These are phyloP conservation scores for Pseudogymnoascus sp. DNA, from an alignment of 2,329 filamentous ascomycete species.

Conservation along the genomic window DNA sequence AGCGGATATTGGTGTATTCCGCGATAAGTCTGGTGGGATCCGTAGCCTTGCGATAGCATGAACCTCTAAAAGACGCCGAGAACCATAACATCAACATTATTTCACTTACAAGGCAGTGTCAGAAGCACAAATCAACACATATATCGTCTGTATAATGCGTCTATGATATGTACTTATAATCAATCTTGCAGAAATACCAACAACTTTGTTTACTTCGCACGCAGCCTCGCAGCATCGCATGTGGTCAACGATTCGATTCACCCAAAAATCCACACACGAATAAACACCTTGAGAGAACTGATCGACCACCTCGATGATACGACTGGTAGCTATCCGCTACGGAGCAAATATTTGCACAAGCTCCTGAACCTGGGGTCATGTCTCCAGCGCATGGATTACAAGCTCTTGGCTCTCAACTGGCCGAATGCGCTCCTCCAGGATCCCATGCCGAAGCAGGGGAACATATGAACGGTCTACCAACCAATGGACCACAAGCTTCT, in stretches of 20 bases:
- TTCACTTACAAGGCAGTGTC: not conserved
- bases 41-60: not conserved
- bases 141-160: not conserved
- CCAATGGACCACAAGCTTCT: too few species aligned
- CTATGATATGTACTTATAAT: not conserved
- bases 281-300: not conserved
- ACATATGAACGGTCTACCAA: too few species aligned
- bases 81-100: not conserved
- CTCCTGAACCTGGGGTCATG: not conserved
- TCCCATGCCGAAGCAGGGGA: too few species aligned
- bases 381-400: not conserved
- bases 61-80: not conserved
- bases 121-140: not conserved
- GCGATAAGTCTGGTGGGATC: constrained; percentile 1
- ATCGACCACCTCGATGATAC: not conserved
- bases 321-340: not conserved
- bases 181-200: not conserved
- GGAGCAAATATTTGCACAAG: not conserved
- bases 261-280: not conserved
- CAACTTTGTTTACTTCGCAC: not conserved
- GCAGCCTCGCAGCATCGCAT: not conserved
- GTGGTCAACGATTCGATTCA: not conserved
- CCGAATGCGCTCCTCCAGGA: too few species aligned
- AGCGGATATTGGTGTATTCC: not conserved
- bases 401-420: not conserved